These are phyloP conservation scores for Hemileia vastatrix DNA, from an alignment of 1,284 basidiomycete species.

Conservation along the genomic window DNA sequence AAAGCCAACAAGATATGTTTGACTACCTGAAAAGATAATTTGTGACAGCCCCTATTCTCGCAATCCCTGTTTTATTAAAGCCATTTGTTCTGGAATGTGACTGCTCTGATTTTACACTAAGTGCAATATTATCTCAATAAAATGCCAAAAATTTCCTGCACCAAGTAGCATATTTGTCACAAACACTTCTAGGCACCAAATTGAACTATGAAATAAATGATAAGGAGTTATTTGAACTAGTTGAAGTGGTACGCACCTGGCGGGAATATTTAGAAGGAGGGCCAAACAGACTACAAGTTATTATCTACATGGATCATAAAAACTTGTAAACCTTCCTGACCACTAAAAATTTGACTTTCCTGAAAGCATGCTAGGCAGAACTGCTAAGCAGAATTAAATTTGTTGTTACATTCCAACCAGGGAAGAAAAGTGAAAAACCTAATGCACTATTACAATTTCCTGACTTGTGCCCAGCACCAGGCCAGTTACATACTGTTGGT, in stretches of 20 bases:
- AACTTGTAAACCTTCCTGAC: conserved; percentile 4
- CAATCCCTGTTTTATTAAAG: neutral
- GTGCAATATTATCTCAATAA: neutral
- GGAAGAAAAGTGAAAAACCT: neutral
- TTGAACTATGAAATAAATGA: conserved; percentile 2
- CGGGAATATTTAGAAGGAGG: neutral
- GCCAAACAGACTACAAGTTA: neutral
- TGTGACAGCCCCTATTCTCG: neutral
- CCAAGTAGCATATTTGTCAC: neutral
- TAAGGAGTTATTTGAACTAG: conserved; percentile 4
- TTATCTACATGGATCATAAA: conserved; percentile 4
- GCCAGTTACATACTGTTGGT: too few relatives aligned
- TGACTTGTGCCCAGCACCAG: too few relatives aligned
- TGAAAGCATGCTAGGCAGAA: neutral
- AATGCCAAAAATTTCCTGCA: neutral
- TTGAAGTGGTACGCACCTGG: neutral
- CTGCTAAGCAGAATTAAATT: neutral
- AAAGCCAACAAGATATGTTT: neutral
- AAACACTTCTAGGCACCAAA: neutral
- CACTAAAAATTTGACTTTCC: neutral
- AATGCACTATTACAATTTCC: neutral
- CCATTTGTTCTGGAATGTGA: conserved; percentile 7
- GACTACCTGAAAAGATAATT: neutral
- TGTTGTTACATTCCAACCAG: neutral
- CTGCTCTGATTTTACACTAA: conserved; percentile 5